Percentiles rank a stretch among this genome's conserved stretches.
Conservation (phyloP, 1,139 yeast species). For the Pichia sp. region DNA sequence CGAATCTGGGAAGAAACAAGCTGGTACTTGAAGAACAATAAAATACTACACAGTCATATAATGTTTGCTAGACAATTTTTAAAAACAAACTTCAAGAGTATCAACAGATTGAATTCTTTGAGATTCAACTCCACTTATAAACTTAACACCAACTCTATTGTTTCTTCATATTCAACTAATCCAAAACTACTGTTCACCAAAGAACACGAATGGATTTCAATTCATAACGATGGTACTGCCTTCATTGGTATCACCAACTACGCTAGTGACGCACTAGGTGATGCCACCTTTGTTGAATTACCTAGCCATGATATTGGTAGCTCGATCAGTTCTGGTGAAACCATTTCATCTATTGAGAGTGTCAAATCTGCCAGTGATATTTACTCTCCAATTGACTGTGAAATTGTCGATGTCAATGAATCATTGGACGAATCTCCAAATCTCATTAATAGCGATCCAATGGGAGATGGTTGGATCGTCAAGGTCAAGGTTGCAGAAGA, state of each 20-base stretch:
- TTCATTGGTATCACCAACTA: conserved; percentile 89
- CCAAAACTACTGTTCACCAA: conserved; percentile 42
- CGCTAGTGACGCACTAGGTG: conserved; percentile 98
- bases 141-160: conserved; percentile 45
- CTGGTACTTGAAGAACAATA: too few species aligned
- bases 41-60: too few species aligned
- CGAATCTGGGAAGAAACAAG: too few species aligned
- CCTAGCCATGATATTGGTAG: conserved; percentile 34
- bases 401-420: conserved; percentile 63
- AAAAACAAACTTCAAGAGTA: not conserved
- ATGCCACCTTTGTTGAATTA: conserved; percentile 88
- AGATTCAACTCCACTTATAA: conserved; percentile 27
- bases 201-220: conserved; percentile 96
- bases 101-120: not conserved
- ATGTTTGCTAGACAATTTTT: conserved; percentile 7
- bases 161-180: conserved; percentile 9
- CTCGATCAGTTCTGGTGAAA: conserved; percentile 62
- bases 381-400: conserved; percentile 81
- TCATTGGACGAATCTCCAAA: conserved; percentile 63
- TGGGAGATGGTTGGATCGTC: conserved; percentile 92
- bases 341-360: conserved; percentile 88
- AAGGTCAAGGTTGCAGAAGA: conserved; percentile 46
- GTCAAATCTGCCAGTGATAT: conserved; percentile 94
- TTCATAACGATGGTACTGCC: conserved; percentile 73
- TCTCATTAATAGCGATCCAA: conserved; percentile 77